These are phyloP conservation scores for Trichoderma aggressivum DNA, from an alignment of 2,329 filamentous ascomycete genomes.

Conservation along the genomic window DNA sequence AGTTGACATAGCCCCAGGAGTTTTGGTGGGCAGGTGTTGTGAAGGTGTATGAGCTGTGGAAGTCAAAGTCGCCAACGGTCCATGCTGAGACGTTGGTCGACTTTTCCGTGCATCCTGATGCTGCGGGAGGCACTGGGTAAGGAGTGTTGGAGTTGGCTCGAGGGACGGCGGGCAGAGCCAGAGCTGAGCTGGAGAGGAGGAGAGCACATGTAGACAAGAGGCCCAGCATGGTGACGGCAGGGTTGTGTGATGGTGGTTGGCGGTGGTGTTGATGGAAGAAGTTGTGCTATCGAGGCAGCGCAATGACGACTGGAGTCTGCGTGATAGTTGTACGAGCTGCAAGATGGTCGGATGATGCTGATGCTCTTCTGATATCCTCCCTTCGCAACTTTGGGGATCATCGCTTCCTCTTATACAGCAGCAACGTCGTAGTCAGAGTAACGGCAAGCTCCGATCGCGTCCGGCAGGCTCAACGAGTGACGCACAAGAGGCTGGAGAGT, in stretches of 20 bases:
- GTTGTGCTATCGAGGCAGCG: background rate
- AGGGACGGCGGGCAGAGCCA: slow-evolving; percentile 24
- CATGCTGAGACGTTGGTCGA: slow-evolving; percentile 32
- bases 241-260: background rate
- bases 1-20: slow-evolving; percentile 45
- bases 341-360: background rate
- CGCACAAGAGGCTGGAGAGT: slow-evolving; percentile 11
- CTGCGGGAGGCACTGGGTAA: background rate
- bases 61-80: slow-evolving; percentile 45
- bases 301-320: background rate
- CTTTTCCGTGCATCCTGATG: slow-evolving; percentile 22
- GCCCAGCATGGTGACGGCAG: slow-evolving; percentile 21
- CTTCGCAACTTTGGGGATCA: background rate
- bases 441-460: background rate
- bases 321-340: background rate
- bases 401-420: slow-evolving; percentile 2
- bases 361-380: background rate
- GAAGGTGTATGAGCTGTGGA: slow-evolving; percentile 48
- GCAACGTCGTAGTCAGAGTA: background rate
- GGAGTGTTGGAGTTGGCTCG: background rate
- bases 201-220: slow-evolving; percentile 21
- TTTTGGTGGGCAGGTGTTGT: slow-evolving; percentile 51
- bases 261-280: background rate
- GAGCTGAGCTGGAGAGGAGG: slow-evolving; percentile 26
- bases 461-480: background rate